Evolutionary conservation across 805 yeast species (phyloP).

Genomic region (Metschnikowia orientalis): DNA sequence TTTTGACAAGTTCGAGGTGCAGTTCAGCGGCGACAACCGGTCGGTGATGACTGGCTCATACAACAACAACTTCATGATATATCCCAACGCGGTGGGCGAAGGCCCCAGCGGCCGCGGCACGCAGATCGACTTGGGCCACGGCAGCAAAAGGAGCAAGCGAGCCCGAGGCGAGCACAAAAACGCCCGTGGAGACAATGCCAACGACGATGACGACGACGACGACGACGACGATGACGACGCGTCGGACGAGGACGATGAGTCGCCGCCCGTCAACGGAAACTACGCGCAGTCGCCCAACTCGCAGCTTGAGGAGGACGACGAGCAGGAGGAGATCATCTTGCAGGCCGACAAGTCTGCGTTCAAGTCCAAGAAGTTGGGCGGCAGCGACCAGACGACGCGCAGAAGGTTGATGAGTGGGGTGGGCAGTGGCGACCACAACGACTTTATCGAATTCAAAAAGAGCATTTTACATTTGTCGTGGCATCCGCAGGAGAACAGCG

Average conservation of each 20-base stretch:
- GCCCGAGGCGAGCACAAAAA: slow-evolving; percentile 3
- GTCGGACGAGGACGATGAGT: slow-evolving; percentile 23
- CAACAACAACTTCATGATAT: slow-evolving; percentile 94
- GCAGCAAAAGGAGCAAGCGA: slow-evolving; percentile 7
- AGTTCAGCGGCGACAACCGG: slow-evolving; percentile 87
- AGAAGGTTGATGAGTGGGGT: slow-evolving; percentile 48
- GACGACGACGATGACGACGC: slow-evolving; percentile 40
- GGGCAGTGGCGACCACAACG: slow-evolving; percentile 55
- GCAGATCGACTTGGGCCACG: slow-evolving; percentile 1
- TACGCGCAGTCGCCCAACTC: slow-evolving; percentile 33
- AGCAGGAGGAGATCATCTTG: slow-evolving; percentile 61
- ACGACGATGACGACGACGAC: slow-evolving; percentile 27
- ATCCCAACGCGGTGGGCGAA: slow-evolving; percentile 75
- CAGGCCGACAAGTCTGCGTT: slow-evolving; percentile 98
- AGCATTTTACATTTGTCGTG: slow-evolving; percentile 92
- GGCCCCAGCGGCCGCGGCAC: slow-evolving; percentile 16
- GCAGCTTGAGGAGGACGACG: slow-evolving; percentile 30
- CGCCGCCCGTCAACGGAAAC: slow-evolving; percentile 23
- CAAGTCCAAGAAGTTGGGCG: slow-evolving; percentile 63
- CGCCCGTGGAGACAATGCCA: slow-evolving; percentile 3
- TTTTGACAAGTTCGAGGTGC: slow-evolving; percentile 96
- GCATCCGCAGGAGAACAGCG: slow-evolving; percentile 96
- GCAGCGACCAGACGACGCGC: slow-evolving; percentile 39
- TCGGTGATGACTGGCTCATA: slow-evolving; percentile 96
- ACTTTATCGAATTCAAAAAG: slow-evolving; percentile 87